Evolutionary conservation across 805 yeast species (phyloP), one percentile per base, ranked within the genome.

Genomic region (Candida endomychidarum): DNA sequence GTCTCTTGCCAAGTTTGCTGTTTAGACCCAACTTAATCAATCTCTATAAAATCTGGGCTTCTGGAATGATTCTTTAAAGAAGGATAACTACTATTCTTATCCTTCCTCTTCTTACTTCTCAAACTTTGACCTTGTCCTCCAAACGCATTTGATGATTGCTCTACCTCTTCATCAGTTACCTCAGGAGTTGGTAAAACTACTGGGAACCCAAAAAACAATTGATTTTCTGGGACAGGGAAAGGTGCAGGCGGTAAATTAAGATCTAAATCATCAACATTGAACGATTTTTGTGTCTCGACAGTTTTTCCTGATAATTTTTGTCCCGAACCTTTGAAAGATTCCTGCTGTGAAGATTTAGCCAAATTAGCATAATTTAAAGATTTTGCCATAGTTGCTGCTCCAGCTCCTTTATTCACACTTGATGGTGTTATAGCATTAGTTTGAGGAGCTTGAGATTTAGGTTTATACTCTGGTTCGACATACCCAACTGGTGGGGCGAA

Each of bases 401-500:
- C 72, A 4, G 67, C 72, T 31, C 70, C 54, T 40, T 60, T 58
- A 50, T 49, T 63, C 20, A 60, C 71, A 36, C 51, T 59, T 3
- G 62, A 44, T 14, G 68, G 69, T 37, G 55, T 54, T 8, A 68
- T 60, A 21, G 73, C 56, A 9, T 51, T 54, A 2, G 52, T 38
- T 1, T 17, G 17, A 7, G 72, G 64, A 40, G 62, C 62, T n/a
- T 60, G 54, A 10, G 57, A 56, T 31, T 64, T 61, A 14, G 79
- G 78, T 41, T 64, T 70, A 47, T 69, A 58, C 42, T 86, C 89
- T 1, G 96, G 96, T 57, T 91, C 98, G 14, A 86, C 96, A 58
- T 93, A 93, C 0, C 99, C 99, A 4, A 91, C 96, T 0, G 99
- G 99, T 2, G 99, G 96, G 1, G 97, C 98, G 68, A 93, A 93